Percentiles rank a stretch among this genome's conserved stretches.
phyloP scores from a whole-genome alignment of 768 basidiomycete genomes.

The Gyrodon lividus region DNA sequence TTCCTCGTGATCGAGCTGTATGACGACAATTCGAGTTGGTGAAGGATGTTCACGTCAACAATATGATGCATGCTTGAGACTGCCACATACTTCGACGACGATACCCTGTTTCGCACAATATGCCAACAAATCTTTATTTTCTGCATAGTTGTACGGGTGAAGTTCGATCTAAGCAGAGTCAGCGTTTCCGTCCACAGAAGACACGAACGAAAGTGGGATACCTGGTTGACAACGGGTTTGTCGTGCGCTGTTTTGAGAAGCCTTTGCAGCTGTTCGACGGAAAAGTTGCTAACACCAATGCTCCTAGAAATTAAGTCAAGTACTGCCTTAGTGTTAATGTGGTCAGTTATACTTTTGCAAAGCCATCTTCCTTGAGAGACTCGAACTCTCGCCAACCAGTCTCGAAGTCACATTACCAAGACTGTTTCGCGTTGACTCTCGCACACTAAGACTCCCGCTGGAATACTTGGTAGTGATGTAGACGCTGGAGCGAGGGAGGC shows the following conservation, averaged over 20 bases:
- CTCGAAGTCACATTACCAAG: conserved; percentile 44
- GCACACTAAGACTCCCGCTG: conserved; percentile 29
- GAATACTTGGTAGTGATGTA: conserved; percentile 59
- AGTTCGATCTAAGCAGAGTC: conserved; percentile 52
- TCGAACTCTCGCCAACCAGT: conserved; percentile 58
- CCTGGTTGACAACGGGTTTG: conserved; percentile 73
- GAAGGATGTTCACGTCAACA: conserved; percentile 29
- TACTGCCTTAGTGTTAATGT: conserved; percentile 7
- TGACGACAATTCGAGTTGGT: conserved; percentile 4
- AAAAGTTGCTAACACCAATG: conserved; percentile 74
- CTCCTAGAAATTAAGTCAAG: conserved; percentile 41
- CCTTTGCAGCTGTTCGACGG: conserved; percentile 48
- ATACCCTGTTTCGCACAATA: conserved; percentile 58
- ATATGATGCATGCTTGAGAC: conserved; percentile 43
- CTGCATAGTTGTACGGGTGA: conserved; percentile 70
- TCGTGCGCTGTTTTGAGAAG: conserved; percentile 50
- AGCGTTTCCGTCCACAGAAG: background rate
- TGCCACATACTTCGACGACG: conserved; percentile 62
- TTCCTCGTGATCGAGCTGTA: conserved; percentile 54
- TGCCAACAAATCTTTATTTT: conserved; percentile 54
- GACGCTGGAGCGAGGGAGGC: conserved; percentile 43
- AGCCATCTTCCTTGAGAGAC: conserved; percentile 43
- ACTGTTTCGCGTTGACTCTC: conserved; percentile 43
- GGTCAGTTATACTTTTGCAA: conserved; percentile 21
- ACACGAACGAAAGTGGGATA: conserved; percentile 16